Percentiles rank a stretch among this genome's conserved stretches.
Evolutionary conservation across 139 green algal species (phyloP).

Genomic region (Chlamydomonas sp.): DNA sequence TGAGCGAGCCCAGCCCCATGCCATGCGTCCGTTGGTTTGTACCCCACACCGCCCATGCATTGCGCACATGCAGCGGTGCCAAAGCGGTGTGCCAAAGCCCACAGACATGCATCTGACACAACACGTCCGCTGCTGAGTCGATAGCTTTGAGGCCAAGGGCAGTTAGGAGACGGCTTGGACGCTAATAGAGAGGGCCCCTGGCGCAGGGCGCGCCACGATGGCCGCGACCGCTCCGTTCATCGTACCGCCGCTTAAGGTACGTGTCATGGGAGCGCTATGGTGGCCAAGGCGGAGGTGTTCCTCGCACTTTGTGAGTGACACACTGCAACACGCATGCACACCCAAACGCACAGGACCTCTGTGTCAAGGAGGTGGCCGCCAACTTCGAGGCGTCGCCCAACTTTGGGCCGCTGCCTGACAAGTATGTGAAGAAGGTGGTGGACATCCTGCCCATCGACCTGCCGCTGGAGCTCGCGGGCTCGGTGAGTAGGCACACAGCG

Average conservation of each 20-base stretch:
- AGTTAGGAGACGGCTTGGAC: too few species aligned
- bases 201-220: not conserved
- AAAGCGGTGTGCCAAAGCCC: too few species aligned
- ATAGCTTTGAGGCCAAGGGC: too few species aligned
- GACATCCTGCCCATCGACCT: constrained; percentile 59
- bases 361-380: constrained; percentile 45
- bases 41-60: too few species aligned
- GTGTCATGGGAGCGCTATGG: too few species aligned
- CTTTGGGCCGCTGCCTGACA: constrained; percentile 39
- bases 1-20: too few species aligned
- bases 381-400: constrained; percentile 50
- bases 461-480: constrained; percentile 61
- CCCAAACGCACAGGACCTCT: constrained; percentile 40
- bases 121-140: too few species aligned
- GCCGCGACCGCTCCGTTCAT: not conserved
- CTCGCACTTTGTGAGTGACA: not conserved
- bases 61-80: too few species aligned
- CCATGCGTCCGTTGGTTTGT: too few species aligned
- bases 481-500: constrained; percentile 29
- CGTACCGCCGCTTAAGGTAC: not conserved
- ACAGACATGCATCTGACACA: too few species aligned
- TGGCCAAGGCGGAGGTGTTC: not conserved
- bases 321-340: not conserved
- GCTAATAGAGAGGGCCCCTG: too few species aligned
- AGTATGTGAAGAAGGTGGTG: constrained; percentile 46